These are phyloP conservation scores for Amborella trichopoda DNA, from an alignment of 164 flowering plant genomes.

Conservation along the genomic window DNA sequence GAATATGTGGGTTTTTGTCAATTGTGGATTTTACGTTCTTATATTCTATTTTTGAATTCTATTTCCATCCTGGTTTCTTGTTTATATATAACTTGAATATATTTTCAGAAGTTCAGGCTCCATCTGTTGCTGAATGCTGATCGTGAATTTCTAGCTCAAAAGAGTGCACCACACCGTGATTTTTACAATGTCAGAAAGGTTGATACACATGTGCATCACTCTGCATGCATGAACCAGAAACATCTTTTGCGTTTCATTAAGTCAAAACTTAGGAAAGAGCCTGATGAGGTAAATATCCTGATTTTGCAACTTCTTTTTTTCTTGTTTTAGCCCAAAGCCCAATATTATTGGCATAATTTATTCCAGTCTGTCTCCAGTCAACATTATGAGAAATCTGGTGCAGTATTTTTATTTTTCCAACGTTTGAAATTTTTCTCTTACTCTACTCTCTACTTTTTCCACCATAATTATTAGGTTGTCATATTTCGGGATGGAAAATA, in stretches of 20 bases:
- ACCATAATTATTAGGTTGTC: too few relatives aligned
- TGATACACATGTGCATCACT: conserved; percentile 77
- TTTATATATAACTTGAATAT: too few relatives aligned
- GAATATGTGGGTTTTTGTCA: conserved; percentile 37
- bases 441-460: too few relatives aligned
- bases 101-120: conserved; percentile 62
- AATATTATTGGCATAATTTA: too few relatives aligned
- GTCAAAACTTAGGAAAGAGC: conserved; percentile 58
- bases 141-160: conserved; percentile 61
- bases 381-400: too few relatives aligned
- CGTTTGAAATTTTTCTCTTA: too few relatives aligned
- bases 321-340: too few relatives aligned
- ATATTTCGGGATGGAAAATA: conserved; percentile 75
- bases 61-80: neutral
- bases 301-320: too few relatives aligned
- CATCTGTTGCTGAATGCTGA: conserved; percentile 59
- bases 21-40: neutral
- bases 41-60: neutral
- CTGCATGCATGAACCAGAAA: conserved; percentile 85
- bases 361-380: too few relatives aligned
- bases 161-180: conserved; percentile 73
- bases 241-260: conserved; percentile 63
- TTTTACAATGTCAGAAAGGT: conserved; percentile 71
- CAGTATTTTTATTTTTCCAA: too few relatives aligned
- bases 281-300: conserved; percentile 74